Evolutionary conservation across 2,329 filamentous ascomycete species (phyloP).

Genomic region (Paecilomyces dactylethromorphus): DNA sequence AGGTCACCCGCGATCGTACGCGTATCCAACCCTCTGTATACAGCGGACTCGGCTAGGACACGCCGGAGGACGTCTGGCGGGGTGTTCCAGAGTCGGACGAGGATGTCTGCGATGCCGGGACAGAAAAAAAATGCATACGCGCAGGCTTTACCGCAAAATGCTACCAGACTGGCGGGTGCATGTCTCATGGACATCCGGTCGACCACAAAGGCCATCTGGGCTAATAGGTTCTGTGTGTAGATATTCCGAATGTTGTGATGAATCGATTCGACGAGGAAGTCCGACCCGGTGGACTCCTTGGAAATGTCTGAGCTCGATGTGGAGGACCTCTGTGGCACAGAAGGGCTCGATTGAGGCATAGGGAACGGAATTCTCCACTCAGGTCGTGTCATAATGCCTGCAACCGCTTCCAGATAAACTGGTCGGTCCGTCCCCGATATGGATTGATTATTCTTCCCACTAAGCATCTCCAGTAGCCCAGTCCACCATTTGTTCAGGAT

Average conservation of each 20-base stretch:
- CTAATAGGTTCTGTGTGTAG: conserved; percentile 73
- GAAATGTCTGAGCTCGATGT: conserved; percentile 50
- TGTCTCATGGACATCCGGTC: conserved; percentile 80
- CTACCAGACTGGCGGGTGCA: conserved; percentile 64
- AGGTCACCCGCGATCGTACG: conserved; percentile 57
- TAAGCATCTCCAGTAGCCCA: conserved; percentile 71
- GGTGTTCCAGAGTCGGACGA: conserved; percentile 74
- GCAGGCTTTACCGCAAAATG: conserved; percentile 83
- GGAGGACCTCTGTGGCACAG: conserved; percentile 30
- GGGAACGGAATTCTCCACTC: conserved; percentile 75
- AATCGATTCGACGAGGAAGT: conserved; percentile 68
- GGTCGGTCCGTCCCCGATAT: conserved; percentile 80
- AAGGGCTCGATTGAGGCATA: conserved; percentile 44
- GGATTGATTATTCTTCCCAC: conserved; percentile 66
- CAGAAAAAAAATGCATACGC: conserved; percentile 93
- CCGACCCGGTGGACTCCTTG: conserved; percentile 53
- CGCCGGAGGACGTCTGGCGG: conserved; percentile 63
- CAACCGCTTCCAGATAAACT: conserved; percentile 68
- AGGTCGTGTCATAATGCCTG: conserved; percentile 76
- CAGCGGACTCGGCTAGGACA: conserved; percentile 61
- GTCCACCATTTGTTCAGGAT: conserved; percentile 92
- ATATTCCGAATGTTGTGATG: conserved; percentile 85
- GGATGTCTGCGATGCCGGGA: conserved; percentile 74
- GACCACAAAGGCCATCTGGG: conserved; percentile 80
- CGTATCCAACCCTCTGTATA: conserved; percentile 47